Base-by-base conservation (phyloP, 352 stramenopile species). In the Phytophthora crassamura region DNA sequence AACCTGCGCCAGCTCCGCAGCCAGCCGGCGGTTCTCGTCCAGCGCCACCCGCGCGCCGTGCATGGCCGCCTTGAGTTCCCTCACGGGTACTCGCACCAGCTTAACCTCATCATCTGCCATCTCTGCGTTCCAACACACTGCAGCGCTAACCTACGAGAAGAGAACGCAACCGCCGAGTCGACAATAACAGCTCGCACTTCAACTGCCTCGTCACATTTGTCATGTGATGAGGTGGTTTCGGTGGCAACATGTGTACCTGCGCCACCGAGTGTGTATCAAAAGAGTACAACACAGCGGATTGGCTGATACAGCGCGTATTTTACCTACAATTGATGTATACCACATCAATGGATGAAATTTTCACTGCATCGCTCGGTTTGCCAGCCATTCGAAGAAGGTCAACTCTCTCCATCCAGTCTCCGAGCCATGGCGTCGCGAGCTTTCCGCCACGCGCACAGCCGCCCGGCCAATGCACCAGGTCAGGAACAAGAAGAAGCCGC, bases 71-170 rank as follows among this genome's bases (percentile, higher is more conserved):
- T 69, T 66, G 2, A 88, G 64, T 39, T 75, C 79, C 5, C 42
- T 55, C 7, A 77, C 59, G 2, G 81, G 79, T 39, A 88, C 81
- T 11, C 64, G 69, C 39, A 86, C 67, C 65, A 88, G 74, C 40
- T 73, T 64, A 16, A 64, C 59, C 7, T 69, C 57, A 2, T 74
- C 66, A 11, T 64, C 48, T 12, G n/a, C 49, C 66, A 62, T 67
- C 2, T 25, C 22, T 20, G 30, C 16, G 22, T 25, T 25, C 22
- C 22, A 25, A 3, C 22, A 25, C 8, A 45, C 11, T 16, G 32
- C 35, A 56, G 15, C 22, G 1, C 22, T 25, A 3, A 25, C 22
- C 22, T 25, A 25, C 22, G 3, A 25, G 3, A 25, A 25, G 22
- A 25, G 22, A 25, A 25, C 22, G 22, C 25, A 30, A 30, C 25